Evolutionary conservation across 2,329 filamentous ascomycete genomes (phyloP), one percentile per base, ranked within the genome.

Genomic region (Tolypocladium inflatum): DNA sequence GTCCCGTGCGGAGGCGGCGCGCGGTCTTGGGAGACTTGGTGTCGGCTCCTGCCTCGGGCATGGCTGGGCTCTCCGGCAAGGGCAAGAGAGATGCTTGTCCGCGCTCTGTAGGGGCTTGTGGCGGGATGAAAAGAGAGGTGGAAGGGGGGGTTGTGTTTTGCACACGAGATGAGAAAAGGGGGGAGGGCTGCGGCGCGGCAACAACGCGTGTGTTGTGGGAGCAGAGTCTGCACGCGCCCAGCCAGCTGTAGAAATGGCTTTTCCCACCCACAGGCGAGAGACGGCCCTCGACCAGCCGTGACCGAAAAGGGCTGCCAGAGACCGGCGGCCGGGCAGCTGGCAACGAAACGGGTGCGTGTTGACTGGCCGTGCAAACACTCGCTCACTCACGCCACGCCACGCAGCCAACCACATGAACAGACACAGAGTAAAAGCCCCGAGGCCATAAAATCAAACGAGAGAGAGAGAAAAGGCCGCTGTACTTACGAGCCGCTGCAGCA

Each of bases 401-500:
- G 21, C 42, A 3, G 23, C 23, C 21, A 26, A 48, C 17, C 23
- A 7, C 8, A 6, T 0, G 5, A 48, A 4, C 26, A 33, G 23
- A 50, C 26, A 33, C 17, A 3, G 10, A 19, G 2, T 2, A 10
- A 33, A 50, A 7, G 3, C 11, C 4, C 41, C 9, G 8, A 45
- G 15, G 4, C 30, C 30, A 8, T 7, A 17, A 19, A 33, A 10
- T 4, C 7, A 8, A 8, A 45, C 3, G 21, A 11, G 9, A 19
- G 23, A 30, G 7, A 50, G 7, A 5, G 3, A 15, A 50, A 17
- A 53, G 15, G 26, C 45, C 30, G 10, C 35, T 19, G 50, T 21
- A 71, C 75, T 73, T 64, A 79, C 77, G 60, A 70, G 62, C 60
- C 65, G 66, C 57, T 72, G 72, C 33, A 80, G 65, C 41, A 71